phyloP scores from a whole-genome alignment of 139 green algal genomes.

The Gonium pectorale region DNA sequence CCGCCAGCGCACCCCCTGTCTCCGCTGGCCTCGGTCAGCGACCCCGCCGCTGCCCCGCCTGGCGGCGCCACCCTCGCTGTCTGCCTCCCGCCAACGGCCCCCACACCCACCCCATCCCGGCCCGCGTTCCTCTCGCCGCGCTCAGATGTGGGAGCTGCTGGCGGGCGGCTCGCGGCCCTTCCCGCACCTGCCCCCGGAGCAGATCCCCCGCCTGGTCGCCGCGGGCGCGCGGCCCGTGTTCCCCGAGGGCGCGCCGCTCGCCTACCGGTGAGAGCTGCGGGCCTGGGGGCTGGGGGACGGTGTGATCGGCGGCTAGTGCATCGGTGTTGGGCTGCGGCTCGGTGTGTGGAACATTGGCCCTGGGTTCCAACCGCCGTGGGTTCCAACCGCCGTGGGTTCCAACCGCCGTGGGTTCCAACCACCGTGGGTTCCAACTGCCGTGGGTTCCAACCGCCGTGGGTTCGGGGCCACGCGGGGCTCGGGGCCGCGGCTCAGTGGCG shows the following conservation, averaged over 20 bases:
- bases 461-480: too few relatives aligned
- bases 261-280: background rate
- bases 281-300: too few relatives aligned
- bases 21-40: background rate
- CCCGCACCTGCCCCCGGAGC: slow-evolving; percentile 18
- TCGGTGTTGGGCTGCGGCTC: too few relatives aligned
- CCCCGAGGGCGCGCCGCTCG: background rate
- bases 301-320: background rate
- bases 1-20: background rate
- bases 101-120: too few relatives aligned
- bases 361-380: background rate
- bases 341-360: background rate
- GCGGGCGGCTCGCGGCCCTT: slow-evolving; percentile 21
- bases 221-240: slow-evolving; percentile 15
- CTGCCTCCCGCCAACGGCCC: too few relatives aligned
- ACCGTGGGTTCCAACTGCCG: too few relatives aligned
- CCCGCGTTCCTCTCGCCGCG: background rate
- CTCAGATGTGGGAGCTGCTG: slow-evolving; percentile 34
- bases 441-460: too few relatives aligned
- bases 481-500: too few relatives aligned
- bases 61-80: background rate
- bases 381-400: background rate
- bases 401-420: too few relatives aligned
- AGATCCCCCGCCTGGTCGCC: slow-evolving; percentile 25
- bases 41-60: background rate